Base-by-base conservation (phyloP, 345 rosid genomes). In the Raphanus sativus region DNA sequence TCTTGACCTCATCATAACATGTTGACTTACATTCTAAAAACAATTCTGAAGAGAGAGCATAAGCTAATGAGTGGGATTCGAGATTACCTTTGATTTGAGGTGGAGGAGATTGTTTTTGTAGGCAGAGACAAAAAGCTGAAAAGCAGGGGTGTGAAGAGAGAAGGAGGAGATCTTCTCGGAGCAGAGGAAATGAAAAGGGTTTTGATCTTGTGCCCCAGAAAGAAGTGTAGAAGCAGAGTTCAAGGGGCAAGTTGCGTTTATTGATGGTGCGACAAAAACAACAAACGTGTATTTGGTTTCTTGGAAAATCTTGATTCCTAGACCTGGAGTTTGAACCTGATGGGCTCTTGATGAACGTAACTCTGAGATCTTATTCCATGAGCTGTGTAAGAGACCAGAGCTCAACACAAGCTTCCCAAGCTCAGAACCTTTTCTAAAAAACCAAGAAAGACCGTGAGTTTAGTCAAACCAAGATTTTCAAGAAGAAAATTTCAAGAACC, bases 341-440 rank as follows among this genome's bases (percentile, higher is more conserved):
- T 26, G 58, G 68, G 42, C 54, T 48, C 6, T 4, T 65, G 75
- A 80, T 16, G 21, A 2, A 8, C 73, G 50, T 58, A 82, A 67
- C 60, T 77, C 29, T 10, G 11, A 60, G 76, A 89, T 82, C 64
- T 81, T 78, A 2, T 0, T 70, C 85, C 86, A 86, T 10, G 91
- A 80, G 28, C n/a, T 38, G 1, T 50, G 32, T 65, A 89, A 78
- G 28, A 90, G 65, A 60, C 71, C 87, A 3, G 94, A 86, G 79
- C 73, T 81, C 72, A 84, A 79, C 77, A 71, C 74, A 13, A 89
- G 81, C 73, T 76, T 86, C 60, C 87, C 90, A 61, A 83, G 78
- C 50, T 80, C 87, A 7, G 61, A 26, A 1, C 87, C 82, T 32
- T 79, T 70, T 83, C 78, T 71, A 10, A 3, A 26, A 58, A 67